Evolutionary conservation across 73 alveolate species (phyloP).

Genomic region (Paramecium octaurelia): DNA sequence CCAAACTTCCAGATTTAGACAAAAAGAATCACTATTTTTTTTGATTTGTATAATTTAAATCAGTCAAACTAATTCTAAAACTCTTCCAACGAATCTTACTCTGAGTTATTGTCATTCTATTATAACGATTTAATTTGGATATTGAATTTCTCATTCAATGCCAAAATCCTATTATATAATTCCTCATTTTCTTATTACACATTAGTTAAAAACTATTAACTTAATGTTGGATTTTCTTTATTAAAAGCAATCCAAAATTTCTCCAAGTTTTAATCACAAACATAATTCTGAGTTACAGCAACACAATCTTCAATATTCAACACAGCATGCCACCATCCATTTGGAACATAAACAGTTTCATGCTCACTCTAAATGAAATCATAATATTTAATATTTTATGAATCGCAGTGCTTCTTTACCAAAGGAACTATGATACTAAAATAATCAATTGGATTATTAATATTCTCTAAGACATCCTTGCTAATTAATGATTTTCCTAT

Average conservation of each 20-base stretch:
- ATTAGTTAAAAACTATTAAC: background rate
- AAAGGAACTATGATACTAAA: background rate
- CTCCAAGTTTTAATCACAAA: background rate
- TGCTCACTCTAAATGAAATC: conserved; percentile 71
- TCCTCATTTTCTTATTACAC: background rate
- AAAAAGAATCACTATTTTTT: background rate
- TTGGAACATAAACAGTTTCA: conserved; percentile 86
- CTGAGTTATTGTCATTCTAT: background rate
- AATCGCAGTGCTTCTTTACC: background rate
- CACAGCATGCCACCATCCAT: conserved; percentile 95
- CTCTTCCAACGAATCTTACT: background rate
- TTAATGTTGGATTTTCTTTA: background rate
- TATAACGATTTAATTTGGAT: background rate
- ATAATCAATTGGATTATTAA: conserved; percentile 18
- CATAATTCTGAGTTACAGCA: conserved; percentile 71
- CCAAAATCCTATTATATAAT: background rate
- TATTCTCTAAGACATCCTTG: conserved; percentile 30
- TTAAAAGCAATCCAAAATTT: conserved; percentile 37
- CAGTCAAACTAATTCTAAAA: background rate
- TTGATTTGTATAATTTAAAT: background rate
- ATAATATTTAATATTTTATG: background rate
- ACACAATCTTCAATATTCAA: conserved; percentile 82
- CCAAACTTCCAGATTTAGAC: background rate
- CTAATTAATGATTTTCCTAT: conserved; percentile 65
- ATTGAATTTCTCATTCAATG: background rate